Percentiles rank a stretch among this genome's conserved stretches.
These are phyloP conservation scores for Fusarium udum DNA, from an alignment of 2,329 filamentous ascomycete genomes.

Conservation along the genomic window DNA sequence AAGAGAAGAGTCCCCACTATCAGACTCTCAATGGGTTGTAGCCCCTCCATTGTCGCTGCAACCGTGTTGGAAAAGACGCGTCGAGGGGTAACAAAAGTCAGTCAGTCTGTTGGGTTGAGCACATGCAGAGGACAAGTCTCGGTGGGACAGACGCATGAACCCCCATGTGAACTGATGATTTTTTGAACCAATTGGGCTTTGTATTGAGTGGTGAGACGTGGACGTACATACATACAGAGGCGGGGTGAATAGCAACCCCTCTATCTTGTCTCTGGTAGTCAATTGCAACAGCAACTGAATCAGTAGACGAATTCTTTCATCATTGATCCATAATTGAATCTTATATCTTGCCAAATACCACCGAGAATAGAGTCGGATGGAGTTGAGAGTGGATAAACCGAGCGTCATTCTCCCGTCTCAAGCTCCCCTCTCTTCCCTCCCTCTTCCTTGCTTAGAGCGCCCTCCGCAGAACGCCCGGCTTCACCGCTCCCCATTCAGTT, in stretches of 20 bases:
- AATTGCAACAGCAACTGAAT: background rate
- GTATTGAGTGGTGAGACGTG: background rate
- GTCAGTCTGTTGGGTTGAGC: background rate
- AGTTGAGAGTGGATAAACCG: constrained; percentile 22
- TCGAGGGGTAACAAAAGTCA: constrained; percentile 16
- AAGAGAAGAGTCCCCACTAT: background rate
- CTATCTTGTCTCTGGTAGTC: background rate
- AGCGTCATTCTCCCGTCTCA: constrained; percentile 33
- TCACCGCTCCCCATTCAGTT: constrained; percentile 19
- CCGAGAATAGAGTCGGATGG: constrained; percentile 25
- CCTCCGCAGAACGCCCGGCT: constrained; percentile 35
- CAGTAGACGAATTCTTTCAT: constrained; percentile 2
- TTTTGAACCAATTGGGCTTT: constrained; percentile 8
- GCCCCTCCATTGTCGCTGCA: constrained; percentile 8
- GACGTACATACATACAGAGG: background rate
- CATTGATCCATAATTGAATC: constrained; percentile 18
- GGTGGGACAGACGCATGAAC: constrained; percentile 25
- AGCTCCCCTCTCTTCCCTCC: background rate
- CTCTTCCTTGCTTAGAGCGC: constrained; percentile 13
- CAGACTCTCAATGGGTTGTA: background rate
- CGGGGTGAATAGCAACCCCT: constrained; percentile 2
- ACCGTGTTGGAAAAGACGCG: constrained; percentile 22
- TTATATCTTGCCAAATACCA: constrained; percentile 23
- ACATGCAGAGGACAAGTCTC: background rate
- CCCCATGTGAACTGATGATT: constrained; percentile 5